These are phyloP conservation scores for Ceratocystis eucalypticola DNA, from an alignment of 2,329 filamentous ascomycete species.

Conservation along the genomic window DNA sequence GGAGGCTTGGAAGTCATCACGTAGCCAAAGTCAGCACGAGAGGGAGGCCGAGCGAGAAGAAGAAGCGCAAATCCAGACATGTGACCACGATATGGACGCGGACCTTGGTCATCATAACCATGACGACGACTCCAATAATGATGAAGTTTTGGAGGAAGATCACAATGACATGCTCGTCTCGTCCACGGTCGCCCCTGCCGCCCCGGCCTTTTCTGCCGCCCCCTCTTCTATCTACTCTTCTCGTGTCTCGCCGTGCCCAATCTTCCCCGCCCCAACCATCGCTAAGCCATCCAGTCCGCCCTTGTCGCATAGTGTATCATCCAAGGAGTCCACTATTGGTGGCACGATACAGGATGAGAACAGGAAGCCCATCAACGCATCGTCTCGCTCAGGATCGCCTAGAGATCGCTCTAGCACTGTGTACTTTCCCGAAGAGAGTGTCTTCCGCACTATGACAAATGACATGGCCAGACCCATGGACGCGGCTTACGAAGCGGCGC, in stretches of 20 bases:
- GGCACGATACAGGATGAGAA: neutral
- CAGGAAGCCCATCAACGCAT: neutral
- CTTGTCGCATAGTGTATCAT: neutral
- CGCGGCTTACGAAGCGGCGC: neutral
- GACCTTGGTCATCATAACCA: neutral
- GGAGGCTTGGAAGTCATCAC: neutral
- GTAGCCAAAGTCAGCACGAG: neutral
- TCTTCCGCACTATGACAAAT: constrained; percentile 47
- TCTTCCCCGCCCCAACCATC: constrained; percentile 3
- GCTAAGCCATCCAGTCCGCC: constrained; percentile 11
- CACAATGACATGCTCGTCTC: neutral
- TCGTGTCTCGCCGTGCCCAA: neutral
- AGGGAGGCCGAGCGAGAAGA: neutral
- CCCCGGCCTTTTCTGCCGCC: neutral
- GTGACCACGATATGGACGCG: neutral
- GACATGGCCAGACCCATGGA: constrained; percentile 29
- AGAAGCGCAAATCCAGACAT: neutral
- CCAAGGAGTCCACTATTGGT: constrained; percentile 20
- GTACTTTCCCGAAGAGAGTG: constrained; percentile 49
- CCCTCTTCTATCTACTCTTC: constrained; percentile 6
- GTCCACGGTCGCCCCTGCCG: neutral
- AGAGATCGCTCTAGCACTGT: constrained; percentile 31
- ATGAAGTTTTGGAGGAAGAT: neutral
- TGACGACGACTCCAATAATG: neutral
- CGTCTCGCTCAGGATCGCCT: constrained; percentile 21